Percentiles rank a stretch among this genome's conserved stretches.
Conservation (phyloP, 495 filamentous ascomycete genomes). For the Aspergillus leporis region DNA sequence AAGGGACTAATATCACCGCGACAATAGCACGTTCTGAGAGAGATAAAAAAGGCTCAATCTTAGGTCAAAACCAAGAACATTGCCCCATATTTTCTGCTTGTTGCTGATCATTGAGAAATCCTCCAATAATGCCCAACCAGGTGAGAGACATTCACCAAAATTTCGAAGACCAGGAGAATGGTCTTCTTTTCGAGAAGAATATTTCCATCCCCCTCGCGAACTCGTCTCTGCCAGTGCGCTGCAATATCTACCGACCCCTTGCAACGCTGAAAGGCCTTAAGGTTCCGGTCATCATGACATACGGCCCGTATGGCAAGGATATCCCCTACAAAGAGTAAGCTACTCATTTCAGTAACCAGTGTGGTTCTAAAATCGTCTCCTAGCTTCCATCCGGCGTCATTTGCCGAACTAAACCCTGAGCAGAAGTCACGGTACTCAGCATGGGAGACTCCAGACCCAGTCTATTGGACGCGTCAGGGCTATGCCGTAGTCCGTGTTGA, state of each 20-base stretch:
- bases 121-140: too few species aligned
- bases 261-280: constrained; percentile 14
- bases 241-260: constrained; percentile 43
- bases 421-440: constrained; percentile 54
- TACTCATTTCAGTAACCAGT: background rate
- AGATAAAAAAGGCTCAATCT: too few species aligned
- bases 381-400: constrained; percentile 42
- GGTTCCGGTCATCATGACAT: constrained; percentile 41
- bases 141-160: too few species aligned
- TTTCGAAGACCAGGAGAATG: too few species aligned
- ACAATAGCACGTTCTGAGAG: too few species aligned
- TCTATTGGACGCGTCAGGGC: constrained; percentile 59
- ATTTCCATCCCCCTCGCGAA: too few species aligned
- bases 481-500: constrained; percentile 63
- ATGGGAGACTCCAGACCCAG: constrained; percentile 66
- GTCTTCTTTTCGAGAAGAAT: too few species aligned
- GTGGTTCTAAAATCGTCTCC: background rate
- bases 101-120: too few species aligned
- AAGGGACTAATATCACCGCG: too few species aligned
- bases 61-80: too few species aligned
- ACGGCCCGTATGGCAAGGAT: constrained; percentile 66
- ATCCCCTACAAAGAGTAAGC: constrained; percentile 33
- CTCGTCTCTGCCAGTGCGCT: constrained; percentile 22
- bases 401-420: constrained; percentile 50
- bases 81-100: too few species aligned